These are phyloP conservation scores for Colletotrichum costaricense DNA, from an alignment of 2,329 filamentous ascomycete species.

Conservation along the genomic window DNA sequence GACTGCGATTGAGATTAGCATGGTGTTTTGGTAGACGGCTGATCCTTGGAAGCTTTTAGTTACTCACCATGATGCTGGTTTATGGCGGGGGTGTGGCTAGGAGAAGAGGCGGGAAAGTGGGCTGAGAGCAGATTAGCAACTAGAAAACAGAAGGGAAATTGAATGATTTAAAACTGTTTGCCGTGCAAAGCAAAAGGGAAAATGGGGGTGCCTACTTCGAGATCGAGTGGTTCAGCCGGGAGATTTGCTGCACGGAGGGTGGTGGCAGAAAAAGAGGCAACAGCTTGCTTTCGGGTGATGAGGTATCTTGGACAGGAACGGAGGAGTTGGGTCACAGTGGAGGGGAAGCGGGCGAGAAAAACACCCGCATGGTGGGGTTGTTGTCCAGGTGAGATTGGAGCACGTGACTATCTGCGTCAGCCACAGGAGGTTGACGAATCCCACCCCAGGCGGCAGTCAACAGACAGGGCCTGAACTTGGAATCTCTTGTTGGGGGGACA, in stretches of 20 bases:
- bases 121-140: conserved; percentile 36
- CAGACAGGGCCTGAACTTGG: neutral
- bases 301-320: conserved; percentile 36
- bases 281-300: conserved; percentile 35
- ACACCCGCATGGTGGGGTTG: conserved; percentile 39
- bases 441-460: conserved; percentile 26
- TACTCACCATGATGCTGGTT: conserved; percentile 54
- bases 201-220: conserved; percentile 24
- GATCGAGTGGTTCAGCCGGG: conserved; percentile 24
- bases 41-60: conserved; percentile 35
- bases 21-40: conserved; percentile 8
- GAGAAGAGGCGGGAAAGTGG: conserved; percentile 36
- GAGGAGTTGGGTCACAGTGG: conserved; percentile 36
- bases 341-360: conserved; percentile 38
- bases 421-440: conserved; percentile 37
- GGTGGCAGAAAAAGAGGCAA: conserved; percentile 34
- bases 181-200: neutral
- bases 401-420: conserved; percentile 38
- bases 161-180: conserved; percentile 2
- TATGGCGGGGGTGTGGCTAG: conserved; percentile 38
- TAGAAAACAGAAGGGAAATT: neutral
- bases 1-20: conserved; percentile 56
- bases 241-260: conserved; percentile 31
- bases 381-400: conserved; percentile 36
- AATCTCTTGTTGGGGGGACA: neutral